Evolutionary conservation across 768 basidiomycete genomes (phyloP).

Genomic region (Artomyces pyxidatus): DNA sequence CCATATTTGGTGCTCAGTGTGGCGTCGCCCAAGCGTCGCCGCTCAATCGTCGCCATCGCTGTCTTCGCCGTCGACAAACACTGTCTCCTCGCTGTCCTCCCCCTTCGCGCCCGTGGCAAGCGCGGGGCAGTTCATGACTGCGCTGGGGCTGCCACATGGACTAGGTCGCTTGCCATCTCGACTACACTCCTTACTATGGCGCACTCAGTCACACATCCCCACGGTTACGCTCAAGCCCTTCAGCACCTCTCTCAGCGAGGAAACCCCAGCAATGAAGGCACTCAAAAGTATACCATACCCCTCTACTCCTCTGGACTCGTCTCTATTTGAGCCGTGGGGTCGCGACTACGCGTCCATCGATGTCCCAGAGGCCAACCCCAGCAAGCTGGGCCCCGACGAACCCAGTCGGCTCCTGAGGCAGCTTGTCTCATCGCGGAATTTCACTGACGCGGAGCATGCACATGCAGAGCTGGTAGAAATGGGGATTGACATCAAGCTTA

Average conservation of each 20-base stretch:
- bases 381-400: neutral
- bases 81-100: too few species aligned
- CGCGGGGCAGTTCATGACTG: conserved; percentile 1
- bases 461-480: conserved; percentile 32
- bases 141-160: conserved; percentile 2
- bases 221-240: conserved; percentile 14
- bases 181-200: conserved; percentile 1
- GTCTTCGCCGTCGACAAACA: too few species aligned
- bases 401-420: conserved; percentile 18
- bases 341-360: conserved; percentile 23
- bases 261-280: conserved; percentile 30
- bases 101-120: neutral
- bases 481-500: conserved; percentile 29
- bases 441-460: conserved; percentile 28
- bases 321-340: conserved; percentile 30
- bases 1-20: neutral
- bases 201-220: neutral
- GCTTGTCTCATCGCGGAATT: conserved; percentile 24
- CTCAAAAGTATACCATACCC: conserved; percentile 30
- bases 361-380: neutral
- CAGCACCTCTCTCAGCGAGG: conserved; percentile 17
- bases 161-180: conserved; percentile 4
- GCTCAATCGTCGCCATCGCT: too few species aligned
- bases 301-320: conserved; percentile 19
- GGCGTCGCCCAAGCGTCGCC: too few species aligned